Base-by-base conservation (phyloP, 2,329 filamentous ascomycete species). In the Helotiales sp. region DNA sequence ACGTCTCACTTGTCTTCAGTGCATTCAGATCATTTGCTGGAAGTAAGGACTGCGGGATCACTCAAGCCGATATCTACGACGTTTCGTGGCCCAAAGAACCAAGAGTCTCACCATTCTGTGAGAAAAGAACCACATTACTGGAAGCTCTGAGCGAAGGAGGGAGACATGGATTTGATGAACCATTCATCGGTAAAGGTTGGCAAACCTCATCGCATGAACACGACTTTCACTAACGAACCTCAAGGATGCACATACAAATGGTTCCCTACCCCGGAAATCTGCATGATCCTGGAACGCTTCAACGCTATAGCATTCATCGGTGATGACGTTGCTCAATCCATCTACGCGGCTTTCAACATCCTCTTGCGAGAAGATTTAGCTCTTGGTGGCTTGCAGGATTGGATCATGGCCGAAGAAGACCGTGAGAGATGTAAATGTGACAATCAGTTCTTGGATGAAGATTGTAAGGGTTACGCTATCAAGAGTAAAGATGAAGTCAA, bases 311-410 rank as follows among this genome's bases (percentile, higher is more conserved):
- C 73, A 17, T 78, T 79, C 55, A 60, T 77, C 42, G 76, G 76
- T 24, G 76, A 79, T 55, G 67, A 72, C 40, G 66, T 71, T 29
- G 66, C 76, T 15, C 69, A 71, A 51, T 67, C 72, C 34, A 69
- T 76, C 46, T 78, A 79, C 62, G 70, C 72, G n/a, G 75, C 73
- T 25, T 72, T 79, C 60, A 78, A 77, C 61, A 72, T 77, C 46
- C 70, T 79, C 8, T 66, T 78, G 2, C 72, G 74, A 30, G 70
- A 75, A 61, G 69, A 78, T 51, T 63, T 78, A 25, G 69, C 68
- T 9, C 63, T 68, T 7, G 76, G 77, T 9, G 71, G 73, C 7
- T 52, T 78, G 38, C 72, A 70, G 61, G 68, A 73, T 38, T 75
- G 72, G 72, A 65, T 72, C 15, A 73, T 76, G 68, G 69, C 62